These are phyloP conservation scores for Grammothele lineata DNA, from an alignment of 768 basidiomycete species.

Conservation along the genomic window DNA sequence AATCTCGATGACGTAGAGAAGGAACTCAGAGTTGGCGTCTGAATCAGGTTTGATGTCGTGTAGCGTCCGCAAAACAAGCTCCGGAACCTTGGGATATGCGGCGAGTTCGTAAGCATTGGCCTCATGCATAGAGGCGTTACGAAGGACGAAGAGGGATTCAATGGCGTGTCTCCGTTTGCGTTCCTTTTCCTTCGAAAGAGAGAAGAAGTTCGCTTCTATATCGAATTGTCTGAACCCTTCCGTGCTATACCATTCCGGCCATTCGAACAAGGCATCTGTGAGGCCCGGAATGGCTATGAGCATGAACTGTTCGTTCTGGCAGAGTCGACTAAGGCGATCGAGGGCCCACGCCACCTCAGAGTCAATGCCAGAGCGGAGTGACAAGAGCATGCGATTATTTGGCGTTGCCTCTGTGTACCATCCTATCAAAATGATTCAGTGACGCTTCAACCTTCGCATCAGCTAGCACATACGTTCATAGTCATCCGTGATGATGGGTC, in stretches of 20 bases:
- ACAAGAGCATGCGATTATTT: constrained; percentile 87
- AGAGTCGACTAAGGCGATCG: constrained; percentile 78
- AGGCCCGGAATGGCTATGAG: constrained; percentile 73
- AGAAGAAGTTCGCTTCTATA: constrained; percentile 48
- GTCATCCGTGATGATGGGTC: constrained; percentile 52
- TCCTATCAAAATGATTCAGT: constrained; percentile 41
- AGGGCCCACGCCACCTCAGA: constrained; percentile 88
- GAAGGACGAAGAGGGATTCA: constrained; percentile 79
- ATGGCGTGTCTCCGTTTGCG: constrained; percentile 70
- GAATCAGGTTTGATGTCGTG: constrained; percentile 52
- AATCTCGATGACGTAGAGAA: constrained; percentile 69
- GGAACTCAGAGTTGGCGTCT: constrained; percentile 70
- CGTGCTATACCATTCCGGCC: constrained; percentile 79
- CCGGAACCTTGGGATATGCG: constrained; percentile 54
- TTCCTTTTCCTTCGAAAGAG: constrained; percentile 44
- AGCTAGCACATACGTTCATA: constrained; percentile 56
- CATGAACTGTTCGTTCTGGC: constrained; percentile 72
- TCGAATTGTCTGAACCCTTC: constrained; percentile 50
- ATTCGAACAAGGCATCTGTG: constrained; percentile 79
- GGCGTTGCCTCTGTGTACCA: constrained; percentile 83
- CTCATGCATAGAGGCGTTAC: constrained; percentile 77
- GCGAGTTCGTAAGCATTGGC: constrained; percentile 61
- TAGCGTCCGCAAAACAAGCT: constrained; percentile 63
- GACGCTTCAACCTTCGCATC: too few relatives aligned
- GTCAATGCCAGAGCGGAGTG: constrained; percentile 78